Base-by-base conservation (phyloP, 257 asterid genomes). In the Solanum sejunctum region DNA sequence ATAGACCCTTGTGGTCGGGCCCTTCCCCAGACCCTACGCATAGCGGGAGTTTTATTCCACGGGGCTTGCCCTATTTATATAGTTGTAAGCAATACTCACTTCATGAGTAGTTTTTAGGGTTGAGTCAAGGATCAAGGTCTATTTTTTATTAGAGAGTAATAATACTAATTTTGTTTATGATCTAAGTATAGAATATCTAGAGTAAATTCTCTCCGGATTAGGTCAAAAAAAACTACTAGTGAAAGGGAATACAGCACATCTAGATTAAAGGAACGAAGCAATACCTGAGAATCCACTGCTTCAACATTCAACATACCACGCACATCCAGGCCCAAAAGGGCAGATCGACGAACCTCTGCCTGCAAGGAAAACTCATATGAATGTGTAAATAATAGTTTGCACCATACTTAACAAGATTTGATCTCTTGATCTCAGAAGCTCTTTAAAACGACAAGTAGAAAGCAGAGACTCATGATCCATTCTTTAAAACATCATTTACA, bases 341-440 rank as follows among this genome's bases (percentile, higher is more conserved):
- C 95, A 55, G 93, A 91, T 88, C 91, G 92, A 43, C 99, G 95
- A 73, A 94, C 89, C 87, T 88, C 93, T 60, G 97, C 93, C 99
- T 96, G 91, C 69, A 70, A 56, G 17, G 10, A 52, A 26, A 78
- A 78, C 66, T 52, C 64, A 52, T 11, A 21, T 16, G 52, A 51
- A 78, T 78, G 83, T 17, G 45, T 78, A 78, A 78, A 78, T 17
- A 78, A 16, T 28, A 78, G 83, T 78, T 26, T 15, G 64, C 26
- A 28, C 82, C 64, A 52, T 52, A 51, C 36, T 26, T 28, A 52
- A 51, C 83, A 2, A 10, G 47, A 28, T 78, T 78, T 26, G 28
- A 78, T 28, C 63, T 15, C 64, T 78, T 26, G 28, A 78, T 28
- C 63, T 15, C 64, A 78, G 28, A 78, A 52, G 16, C 16, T 78